These are phyloP conservation scores for Geranium brycei DNA, from an alignment of 345 rosid species.

Conservation along the genomic window DNA sequence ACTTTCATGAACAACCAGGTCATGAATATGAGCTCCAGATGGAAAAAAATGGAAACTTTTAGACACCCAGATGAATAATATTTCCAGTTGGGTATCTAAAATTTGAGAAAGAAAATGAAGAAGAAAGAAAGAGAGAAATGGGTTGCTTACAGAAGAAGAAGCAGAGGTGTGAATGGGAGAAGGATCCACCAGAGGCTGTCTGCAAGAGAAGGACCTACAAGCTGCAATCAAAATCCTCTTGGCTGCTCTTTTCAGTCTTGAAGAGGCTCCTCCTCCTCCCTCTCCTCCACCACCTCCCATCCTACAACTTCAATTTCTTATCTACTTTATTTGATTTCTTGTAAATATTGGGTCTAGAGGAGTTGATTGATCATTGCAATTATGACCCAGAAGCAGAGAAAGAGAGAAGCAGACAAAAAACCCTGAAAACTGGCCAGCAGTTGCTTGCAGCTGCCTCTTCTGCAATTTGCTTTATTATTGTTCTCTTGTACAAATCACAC, in stretches of 20 bases:
- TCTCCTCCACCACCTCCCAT: constrained; percentile 25
- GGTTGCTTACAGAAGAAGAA: constrained; percentile 18
- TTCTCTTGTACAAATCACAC: not conserved
- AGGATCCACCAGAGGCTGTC: constrained; percentile 22
- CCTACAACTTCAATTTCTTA: not conserved
- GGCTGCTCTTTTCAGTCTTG: constrained; percentile 52
- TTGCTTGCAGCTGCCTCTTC: constrained; percentile 14
- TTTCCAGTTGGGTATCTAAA: not conserved
- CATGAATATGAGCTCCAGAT: too few species aligned
- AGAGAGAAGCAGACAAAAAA: constrained; percentile 10
- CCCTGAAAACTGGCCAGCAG: not conserved
- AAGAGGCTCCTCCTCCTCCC: constrained; percentile 30
- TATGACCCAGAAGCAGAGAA: not conserved
- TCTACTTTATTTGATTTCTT: constrained; percentile 3
- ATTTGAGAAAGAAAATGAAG: not conserved
- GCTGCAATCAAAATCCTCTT: constrained; percentile 54
- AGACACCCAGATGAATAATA: not conserved
- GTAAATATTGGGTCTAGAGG: not conserved
- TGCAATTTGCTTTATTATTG: constrained; percentile 10
- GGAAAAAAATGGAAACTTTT: not conserved
- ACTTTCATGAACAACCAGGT: too few species aligned
- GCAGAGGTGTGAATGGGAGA: constrained; percentile 7
- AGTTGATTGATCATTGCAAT: not conserved
- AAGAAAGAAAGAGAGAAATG: not conserved
- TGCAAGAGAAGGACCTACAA: constrained; percentile 57